These are phyloP conservation scores for Kregervanrija fluxuum DNA, from an alignment of 805 yeast genomes.

Conservation along the genomic window DNA sequence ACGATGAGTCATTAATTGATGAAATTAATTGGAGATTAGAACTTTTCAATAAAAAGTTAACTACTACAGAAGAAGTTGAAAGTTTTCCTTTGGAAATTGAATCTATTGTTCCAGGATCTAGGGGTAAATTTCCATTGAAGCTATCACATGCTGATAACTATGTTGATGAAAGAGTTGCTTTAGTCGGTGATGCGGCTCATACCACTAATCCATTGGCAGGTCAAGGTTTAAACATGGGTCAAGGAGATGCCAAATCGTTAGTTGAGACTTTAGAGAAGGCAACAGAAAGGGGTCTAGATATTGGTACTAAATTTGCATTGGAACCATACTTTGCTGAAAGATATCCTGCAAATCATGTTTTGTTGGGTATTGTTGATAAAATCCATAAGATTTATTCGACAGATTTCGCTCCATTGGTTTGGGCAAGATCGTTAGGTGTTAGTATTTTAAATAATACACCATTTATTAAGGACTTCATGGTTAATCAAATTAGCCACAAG, in stretches of 20 bases:
- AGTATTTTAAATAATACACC: conserved; percentile 56
- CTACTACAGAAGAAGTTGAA: conserved; percentile 42
- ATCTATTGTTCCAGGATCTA: conserved; percentile 50
- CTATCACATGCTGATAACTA: conserved; percentile 89
- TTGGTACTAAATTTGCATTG: conserved; percentile 72
- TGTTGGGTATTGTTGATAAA: conserved; percentile 87
- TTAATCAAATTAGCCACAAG: conserved; percentile 36
- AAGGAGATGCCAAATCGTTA: conserved; percentile 75
- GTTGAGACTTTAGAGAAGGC: conserved; percentile 66
- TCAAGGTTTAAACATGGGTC: conserved; percentile 97
- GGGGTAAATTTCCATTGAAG: conserved; percentile 85
- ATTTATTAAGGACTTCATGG: conserved; percentile 63
- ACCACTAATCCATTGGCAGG: conserved; percentile 97
- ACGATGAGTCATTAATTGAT: conserved; percentile 41
- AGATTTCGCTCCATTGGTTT: conserved; percentile 66
- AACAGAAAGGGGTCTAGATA: conserved; percentile 71
- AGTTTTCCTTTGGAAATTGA: conserved; percentile 61
- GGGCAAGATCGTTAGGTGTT: conserved; percentile 69
- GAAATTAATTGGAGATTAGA: conserved; percentile 71
- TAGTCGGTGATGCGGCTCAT: conserved; percentile 98
- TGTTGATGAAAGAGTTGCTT: conserved; percentile 74
- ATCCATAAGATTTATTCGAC: conserved; percentile 80
- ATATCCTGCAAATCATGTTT: conserved; percentile 69
- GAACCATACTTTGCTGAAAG: conserved; percentile 86
- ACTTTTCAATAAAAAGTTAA: conserved; percentile 26